A percentile compares a stretch with the other conserved stretches of the same genome.
Evolutionary conservation across 139 green algal species (phyloP).

Genomic region (Micractinium conductrix): DNA sequence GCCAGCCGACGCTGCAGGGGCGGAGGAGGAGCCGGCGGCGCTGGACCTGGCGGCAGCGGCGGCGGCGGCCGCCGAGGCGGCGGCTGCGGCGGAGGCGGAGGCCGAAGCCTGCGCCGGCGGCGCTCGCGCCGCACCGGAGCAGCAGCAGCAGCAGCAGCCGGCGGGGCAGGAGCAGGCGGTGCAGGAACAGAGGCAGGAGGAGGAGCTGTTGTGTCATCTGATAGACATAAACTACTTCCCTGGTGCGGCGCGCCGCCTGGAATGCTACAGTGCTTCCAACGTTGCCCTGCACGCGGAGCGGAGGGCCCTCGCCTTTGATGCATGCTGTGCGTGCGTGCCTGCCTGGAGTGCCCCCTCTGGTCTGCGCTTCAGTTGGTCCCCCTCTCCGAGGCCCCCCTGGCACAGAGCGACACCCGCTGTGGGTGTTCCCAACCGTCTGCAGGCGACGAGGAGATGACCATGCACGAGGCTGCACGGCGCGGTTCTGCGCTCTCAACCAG

Average conservation of each 20-base stretch:
- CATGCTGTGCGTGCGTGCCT: background rate
- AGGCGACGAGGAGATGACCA: conserved; percentile 65
- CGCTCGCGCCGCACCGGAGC: background rate
- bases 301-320: no score
- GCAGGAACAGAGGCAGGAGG: conserved; percentile 8
- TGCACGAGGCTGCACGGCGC: no score
- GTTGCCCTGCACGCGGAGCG: no score
- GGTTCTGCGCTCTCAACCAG: no score
- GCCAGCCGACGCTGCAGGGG: background rate
- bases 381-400: no score
- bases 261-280: no score
- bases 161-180: background rate
- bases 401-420: no score
- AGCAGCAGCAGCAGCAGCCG: conserved; percentile 12
- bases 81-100: background rate
- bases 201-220: conserved; percentile 44
- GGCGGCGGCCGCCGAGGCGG: background rate
- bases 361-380: no score
- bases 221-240: conserved; percentile 75
- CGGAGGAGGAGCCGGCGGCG: background rate
- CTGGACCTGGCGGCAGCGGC: background rate
- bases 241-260: no score
- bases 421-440: background rate
- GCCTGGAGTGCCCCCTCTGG: background rate
- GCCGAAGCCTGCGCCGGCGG: background rate